Conservation (phyloP, 176 grass and related monocot genomes). For the Zoysia pacifica region DNA sequence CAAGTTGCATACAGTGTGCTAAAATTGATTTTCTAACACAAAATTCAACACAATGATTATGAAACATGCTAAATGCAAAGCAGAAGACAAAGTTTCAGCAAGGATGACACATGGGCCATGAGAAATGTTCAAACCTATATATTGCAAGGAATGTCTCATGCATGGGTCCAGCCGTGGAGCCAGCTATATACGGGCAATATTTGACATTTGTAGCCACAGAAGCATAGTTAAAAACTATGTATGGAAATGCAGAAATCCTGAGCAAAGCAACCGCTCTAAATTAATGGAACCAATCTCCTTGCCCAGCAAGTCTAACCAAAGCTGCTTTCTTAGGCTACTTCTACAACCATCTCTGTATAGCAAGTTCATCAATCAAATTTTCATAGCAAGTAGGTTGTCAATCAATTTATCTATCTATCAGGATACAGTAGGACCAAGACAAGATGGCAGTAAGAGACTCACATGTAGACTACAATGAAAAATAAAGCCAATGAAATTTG, state of each 20-base stretch:
- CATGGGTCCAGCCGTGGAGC: constrained; percentile 79
- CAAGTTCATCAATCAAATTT: constrained; percentile 29
- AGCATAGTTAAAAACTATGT: too few relatives aligned
- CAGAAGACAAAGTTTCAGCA: background rate
- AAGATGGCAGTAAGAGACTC: constrained; percentile 31
- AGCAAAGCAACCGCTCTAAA: constrained; percentile 85
- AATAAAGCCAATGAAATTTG: constrained; percentile 74
- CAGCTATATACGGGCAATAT: constrained; percentile 70
- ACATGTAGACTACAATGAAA: constrained; percentile 72
- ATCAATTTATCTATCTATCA: constrained; percentile 3
- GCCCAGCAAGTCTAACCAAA: constrained; percentile 88
- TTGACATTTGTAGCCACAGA: too few relatives aligned
- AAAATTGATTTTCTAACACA: background rate
- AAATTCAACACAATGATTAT: background rate
- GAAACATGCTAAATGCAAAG: background rate
- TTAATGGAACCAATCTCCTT: constrained; percentile 97
- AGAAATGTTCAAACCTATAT: constrained; percentile 30
- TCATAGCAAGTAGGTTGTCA: constrained; percentile 1
- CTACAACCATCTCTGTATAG: constrained; percentile 74
- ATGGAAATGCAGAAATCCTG: constrained; percentile 75
- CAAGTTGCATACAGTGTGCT: constrained; percentile 1
- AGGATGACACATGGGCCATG: background rate
- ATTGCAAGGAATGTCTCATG: constrained; percentile 58
- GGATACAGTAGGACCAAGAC: constrained; percentile 12
- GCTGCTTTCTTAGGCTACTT: constrained; percentile 27